Evolutionary conservation across 768 basidiomycete genomes (phyloP).

Genomic region (Russula ochroleuca): DNA sequence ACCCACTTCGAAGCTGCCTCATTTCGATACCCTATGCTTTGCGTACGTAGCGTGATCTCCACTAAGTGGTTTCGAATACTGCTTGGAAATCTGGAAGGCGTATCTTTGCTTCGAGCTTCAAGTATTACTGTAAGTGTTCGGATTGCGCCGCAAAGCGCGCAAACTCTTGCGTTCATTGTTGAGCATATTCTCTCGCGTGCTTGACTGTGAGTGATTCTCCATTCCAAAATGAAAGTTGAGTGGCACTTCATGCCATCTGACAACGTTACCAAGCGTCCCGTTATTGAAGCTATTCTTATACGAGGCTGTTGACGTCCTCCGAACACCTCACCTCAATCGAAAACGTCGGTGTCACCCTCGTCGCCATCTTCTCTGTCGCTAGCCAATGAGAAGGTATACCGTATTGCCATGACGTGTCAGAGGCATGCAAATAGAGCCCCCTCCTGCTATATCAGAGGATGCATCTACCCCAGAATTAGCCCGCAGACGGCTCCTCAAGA

Average conservation of each 20-base stretch:
- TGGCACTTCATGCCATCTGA: neutral
- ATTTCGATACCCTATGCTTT: neutral
- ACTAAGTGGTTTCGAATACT: too few species aligned
- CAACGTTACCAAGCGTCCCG: too few species aligned
- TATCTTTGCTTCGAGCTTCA: neutral
- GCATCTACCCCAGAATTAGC: slow-evolving; percentile 3
- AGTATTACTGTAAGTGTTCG: neutral
- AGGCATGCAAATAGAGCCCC: slow-evolving; percentile 16
- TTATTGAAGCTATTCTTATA: too few species aligned
- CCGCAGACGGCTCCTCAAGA: slow-evolving; percentile 8
- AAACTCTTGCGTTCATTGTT: neutral
- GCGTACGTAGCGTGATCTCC: neutral
- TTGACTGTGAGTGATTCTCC: neutral
- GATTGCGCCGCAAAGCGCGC: neutral
- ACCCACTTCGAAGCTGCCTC: neutral
- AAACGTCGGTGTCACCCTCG: neutral
- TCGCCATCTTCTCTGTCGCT: slow-evolving; percentile 3
- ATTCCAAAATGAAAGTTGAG: neutral
- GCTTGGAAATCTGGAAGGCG: too few species aligned
- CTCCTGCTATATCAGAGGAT: slow-evolving; percentile 13
- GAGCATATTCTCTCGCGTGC: neutral
- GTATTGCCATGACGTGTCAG: neutral
- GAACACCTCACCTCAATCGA: neutral
- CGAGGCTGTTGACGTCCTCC: neutral
- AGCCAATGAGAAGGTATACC: neutral